These are phyloP conservation scores for Coemansia sp. DNA, from an alignment of 192 early-diverging fungal genomes.

Conservation along the genomic window DNA sequence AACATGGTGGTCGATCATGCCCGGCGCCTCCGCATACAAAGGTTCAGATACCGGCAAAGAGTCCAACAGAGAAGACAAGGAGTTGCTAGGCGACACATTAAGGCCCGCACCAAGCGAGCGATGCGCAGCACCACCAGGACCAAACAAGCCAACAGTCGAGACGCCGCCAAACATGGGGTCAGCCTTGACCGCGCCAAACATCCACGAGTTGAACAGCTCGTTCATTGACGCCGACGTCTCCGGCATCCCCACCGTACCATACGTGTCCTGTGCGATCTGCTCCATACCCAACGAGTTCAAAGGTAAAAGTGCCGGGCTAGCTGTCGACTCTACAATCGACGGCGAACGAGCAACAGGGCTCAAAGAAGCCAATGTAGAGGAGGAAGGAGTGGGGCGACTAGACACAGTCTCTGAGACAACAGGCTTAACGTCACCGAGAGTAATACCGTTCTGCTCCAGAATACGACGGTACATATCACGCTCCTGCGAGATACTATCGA, in stretches of 20 bases:
- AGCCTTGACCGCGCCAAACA: constrained; percentile 33
- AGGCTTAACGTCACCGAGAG: constrained; percentile 12
- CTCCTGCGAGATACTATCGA: constrained; percentile 39
- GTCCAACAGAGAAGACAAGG: constrained; percentile 9
- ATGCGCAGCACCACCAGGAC: not conserved
- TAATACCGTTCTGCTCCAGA: constrained; percentile 43
- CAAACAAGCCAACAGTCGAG: constrained; percentile 5
- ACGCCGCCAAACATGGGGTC: constrained; percentile 51
- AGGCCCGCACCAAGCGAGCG: not conserved
- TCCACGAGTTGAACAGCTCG: constrained; percentile 23
- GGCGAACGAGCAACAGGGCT: not conserved
- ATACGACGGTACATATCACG: constrained; percentile 51
- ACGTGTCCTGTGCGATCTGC: constrained; percentile 51
- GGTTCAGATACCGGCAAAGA: constrained; percentile 11
- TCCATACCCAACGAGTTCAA: constrained; percentile 35
- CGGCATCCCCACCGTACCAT: constrained; percentile 17
- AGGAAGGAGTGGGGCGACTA: not conserved
- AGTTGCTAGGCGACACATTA: not conserved
- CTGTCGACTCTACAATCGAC: not conserved
- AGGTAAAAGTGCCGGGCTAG: constrained; percentile 23
- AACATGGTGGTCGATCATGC: constrained; percentile 37
- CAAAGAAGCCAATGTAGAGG: not conserved
- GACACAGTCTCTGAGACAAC: not conserved
- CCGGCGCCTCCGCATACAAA: constrained; percentile 36
- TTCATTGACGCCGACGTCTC: constrained; percentile 15